Conservation (phyloP, 2,329 filamentous ascomycete species). For the Paraconiothyrium brasiliense region DNA sequence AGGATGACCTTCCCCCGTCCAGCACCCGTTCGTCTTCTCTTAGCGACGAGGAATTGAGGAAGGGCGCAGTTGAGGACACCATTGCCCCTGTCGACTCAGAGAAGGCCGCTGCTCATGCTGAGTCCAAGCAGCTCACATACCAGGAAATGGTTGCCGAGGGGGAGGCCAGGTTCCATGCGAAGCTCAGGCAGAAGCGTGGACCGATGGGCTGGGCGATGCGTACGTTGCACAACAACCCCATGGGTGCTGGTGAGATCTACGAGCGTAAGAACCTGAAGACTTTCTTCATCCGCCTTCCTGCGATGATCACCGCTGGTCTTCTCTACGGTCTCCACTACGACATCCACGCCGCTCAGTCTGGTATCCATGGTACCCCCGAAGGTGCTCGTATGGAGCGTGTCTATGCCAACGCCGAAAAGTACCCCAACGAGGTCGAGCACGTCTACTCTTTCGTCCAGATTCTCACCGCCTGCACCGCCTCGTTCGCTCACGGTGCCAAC, state of each 20-base stretch:
- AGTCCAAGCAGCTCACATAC: slow-evolving; percentile 66
- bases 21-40: slow-evolving; percentile 39
- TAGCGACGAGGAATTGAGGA: slow-evolving; percentile 43
- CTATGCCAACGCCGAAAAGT: slow-evolving; percentile 60
- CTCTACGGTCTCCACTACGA: slow-evolving; percentile 85
- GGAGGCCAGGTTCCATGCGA: slow-evolving; percentile 67
- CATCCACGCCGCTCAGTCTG: slow-evolving; percentile 78
- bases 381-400: slow-evolving; percentile 75
- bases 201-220: slow-evolving; percentile 88
- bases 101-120: slow-evolving; percentile 44
- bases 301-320: slow-evolving; percentile 68
- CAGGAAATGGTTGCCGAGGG: slow-evolving; percentile 68
- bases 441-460: slow-evolving; percentile 62
- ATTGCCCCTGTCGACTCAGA: slow-evolving; percentile 46
- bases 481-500: slow-evolving; percentile 74
- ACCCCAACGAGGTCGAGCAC: slow-evolving; percentile 51
- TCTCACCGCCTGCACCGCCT: slow-evolving; percentile 54
- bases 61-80: slow-evolving; percentile 24
- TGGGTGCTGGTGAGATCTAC: slow-evolving; percentile 77
- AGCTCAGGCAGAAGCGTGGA: slow-evolving; percentile 69
- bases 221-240: slow-evolving; percentile 75
- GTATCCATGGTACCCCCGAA: slow-evolving; percentile 76
- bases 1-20: slow-evolving; percentile 57
- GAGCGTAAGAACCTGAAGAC: slow-evolving; percentile 75
- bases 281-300: slow-evolving; percentile 72